Base-by-base conservation (phyloP, 148 eudicot genomes). In the Chenopodium album region DNA sequence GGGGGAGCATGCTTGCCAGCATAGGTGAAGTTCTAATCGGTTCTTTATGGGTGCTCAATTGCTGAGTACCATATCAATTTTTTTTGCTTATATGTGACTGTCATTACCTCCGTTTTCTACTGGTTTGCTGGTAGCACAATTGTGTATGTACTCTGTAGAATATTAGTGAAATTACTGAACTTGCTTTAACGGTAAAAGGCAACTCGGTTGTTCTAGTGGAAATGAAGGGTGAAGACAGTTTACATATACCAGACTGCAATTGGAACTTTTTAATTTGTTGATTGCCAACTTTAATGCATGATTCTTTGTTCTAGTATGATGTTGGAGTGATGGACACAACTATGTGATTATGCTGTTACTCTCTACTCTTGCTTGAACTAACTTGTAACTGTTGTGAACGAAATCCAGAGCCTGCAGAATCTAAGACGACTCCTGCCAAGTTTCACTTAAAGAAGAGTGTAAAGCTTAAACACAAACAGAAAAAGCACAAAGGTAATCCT, bases 401-500 rank as follows among this genome's bases (percentile, higher is more conserved):
- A 71, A 73, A 56, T 78, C 2, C 46, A 90, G 97, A 91, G 52
- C 70, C 91, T 48, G 84, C 91, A 78, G 87, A 89, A 84, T 78
- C 88, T 26, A 88, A 66, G 70, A 92, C 85, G 76, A 10, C 84
- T 47, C 82, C 91, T 5, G 60, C 86, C 41, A 83, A 90, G 82
- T 93, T 95, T 78, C 90, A 84, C 79, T 22, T 93, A 88, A 93
- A 93, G 89, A 95, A 90, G 90, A 88, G 87, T 80, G 76, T 88
- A 79, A 95, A 90, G 88, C 82, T 95, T 66, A 90, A 87, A 88
- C 65, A 84, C 32, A 91, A 87, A 82, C 79, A 66, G 23, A 89
- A 82, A 69, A 91, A 89, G 86, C 83, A 84, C 82, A 93, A 88
- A 87, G 96, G 94, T 82, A 81, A 84, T 81, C 63, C 34, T 66